Percentiles rank a stretch among this genome's conserved stretches.
These are phyloP conservation scores for Xylariaceae sp. DNA, from an alignment of 2,329 filamentous ascomycete species.

Conservation along the genomic window DNA sequence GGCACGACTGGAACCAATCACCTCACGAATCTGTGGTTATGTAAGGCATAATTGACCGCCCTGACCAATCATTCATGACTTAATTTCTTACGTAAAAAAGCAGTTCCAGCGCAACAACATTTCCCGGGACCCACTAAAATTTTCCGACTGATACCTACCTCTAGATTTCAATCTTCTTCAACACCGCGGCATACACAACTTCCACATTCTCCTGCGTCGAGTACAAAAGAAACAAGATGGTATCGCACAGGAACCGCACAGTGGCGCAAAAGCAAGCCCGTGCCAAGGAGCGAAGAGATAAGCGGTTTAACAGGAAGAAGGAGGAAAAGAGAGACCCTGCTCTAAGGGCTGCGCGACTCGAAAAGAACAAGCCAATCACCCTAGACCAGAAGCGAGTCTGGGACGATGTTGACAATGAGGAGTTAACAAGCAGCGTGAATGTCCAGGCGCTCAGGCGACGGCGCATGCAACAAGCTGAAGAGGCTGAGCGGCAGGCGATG, in stretches of 20 bases:
- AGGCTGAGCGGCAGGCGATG: conserved; percentile 40
- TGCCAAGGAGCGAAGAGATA: conserved; percentile 70
- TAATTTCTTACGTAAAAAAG: background rate
- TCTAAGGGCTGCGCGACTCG: conserved; percentile 67
- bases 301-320: conserved; percentile 73
- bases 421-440: conserved; percentile 53
- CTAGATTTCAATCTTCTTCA: too few species aligned
- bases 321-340: conserved; percentile 81
- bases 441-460: conserved; percentile 53
- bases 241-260: conserved; percentile 22
- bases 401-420: conserved; percentile 68
- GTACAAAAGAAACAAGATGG: conserved; percentile 8
- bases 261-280: conserved; percentile 74
- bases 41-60: too few species aligned
- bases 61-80: too few species aligned
- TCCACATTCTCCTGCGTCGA: background rate
- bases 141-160: conserved; percentile 15
- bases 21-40: too few species aligned
- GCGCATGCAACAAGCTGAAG: conserved; percentile 48
- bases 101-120: background rate
- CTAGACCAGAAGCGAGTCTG: conserved; percentile 86
- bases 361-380: conserved; percentile 73
- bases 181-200: too few species aligned
- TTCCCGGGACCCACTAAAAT: conserved; percentile 20
- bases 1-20: too few species aligned